Evolutionary conservation across 2,329 filamentous ascomycete species (phyloP).

Genomic region (Sporothrix sp.): DNA sequence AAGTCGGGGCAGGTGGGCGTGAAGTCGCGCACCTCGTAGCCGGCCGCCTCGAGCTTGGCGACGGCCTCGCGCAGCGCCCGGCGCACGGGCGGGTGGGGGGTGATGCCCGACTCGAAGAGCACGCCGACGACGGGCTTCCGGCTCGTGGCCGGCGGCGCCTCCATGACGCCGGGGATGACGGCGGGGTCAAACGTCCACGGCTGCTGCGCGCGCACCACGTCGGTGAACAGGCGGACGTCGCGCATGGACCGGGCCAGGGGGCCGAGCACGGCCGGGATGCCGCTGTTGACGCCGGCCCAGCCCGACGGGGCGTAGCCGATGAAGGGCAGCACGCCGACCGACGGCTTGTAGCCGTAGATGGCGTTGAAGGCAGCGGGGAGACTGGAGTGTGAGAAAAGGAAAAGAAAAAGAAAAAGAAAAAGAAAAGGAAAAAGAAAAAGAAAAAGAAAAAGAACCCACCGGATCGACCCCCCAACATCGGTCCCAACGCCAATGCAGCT

Average conservation of each 20-base stretch:
- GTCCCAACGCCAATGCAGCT: constrained; percentile 38
- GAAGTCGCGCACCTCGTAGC: constrained; percentile 14
- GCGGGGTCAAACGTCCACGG: constrained; percentile 16
- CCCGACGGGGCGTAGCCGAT: constrained; percentile 16
- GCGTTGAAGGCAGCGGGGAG: constrained; percentile 26
- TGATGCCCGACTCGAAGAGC: constrained; percentile 10
- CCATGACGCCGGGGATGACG: constrained; percentile 12
- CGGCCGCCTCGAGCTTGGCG: constrained; percentile 8
- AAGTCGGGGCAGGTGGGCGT: constrained; percentile 17
- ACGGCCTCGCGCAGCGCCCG: constrained; percentile 11
- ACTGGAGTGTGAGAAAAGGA: neutral
- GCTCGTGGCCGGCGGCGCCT: neutral
- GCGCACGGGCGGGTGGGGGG: constrained; percentile 12
- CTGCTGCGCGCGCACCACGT: constrained; percentile 6
- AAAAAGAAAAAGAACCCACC: constrained; percentile 5
- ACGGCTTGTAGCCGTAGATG: constrained; percentile 26
- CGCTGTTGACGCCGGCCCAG: constrained; percentile 15
- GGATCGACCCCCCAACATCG: constrained; percentile 23
- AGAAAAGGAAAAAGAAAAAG: too few relatives aligned
- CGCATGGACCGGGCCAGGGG: constrained; percentile 13
- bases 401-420: too few relatives aligned
- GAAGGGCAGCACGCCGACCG: constrained; percentile 16
- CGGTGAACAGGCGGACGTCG: constrained; percentile 11
- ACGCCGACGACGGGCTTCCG: constrained; percentile 12
- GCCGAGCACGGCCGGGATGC: constrained; percentile 14